phyloP scores from a whole-genome alignment of 139 green algal genomes.

The Closterium sp. region DNA sequence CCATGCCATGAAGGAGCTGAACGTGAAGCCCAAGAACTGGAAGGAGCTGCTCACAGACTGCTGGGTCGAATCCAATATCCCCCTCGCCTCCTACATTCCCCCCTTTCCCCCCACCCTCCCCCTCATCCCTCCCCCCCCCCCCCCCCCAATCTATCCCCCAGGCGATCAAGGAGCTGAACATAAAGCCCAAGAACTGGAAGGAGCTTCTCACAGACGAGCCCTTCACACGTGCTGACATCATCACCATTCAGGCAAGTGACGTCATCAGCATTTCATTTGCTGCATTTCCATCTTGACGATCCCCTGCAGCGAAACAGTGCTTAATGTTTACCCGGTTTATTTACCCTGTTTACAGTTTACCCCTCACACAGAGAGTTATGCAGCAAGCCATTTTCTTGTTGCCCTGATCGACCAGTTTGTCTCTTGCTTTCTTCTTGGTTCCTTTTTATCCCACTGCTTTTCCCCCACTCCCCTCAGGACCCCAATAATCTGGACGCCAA shows the following conservation, averaged over 20 bases:
- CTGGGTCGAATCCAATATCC: too few relatives aligned
- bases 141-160: conserved; percentile 6
- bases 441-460: too few relatives aligned
- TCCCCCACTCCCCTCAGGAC: conserved; percentile 24
- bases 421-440: too few relatives aligned
- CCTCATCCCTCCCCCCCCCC: conserved; percentile 58
- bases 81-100: too few relatives aligned
- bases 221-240: conserved; percentile 80
- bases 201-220: conserved; percentile 69
- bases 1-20: conserved; percentile 87
- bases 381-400: too few relatives aligned
- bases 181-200: conserved; percentile 90
- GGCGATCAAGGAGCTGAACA: conserved; percentile 88
- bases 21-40: conserved; percentile 91
- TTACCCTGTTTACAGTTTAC: too few relatives aligned
- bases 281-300: too few relatives aligned
- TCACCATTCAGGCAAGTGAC: conserved; percentile 70
- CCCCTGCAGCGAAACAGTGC: too few relatives aligned
- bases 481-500: conserved; percentile 49
- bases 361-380: too few relatives aligned
- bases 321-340: too few relatives aligned
- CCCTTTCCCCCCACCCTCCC: conserved; percentile 55
- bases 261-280: not conserved
- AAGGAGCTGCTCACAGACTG: conserved; percentile 79
- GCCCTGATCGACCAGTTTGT: too few relatives aligned